Conservation (phyloP, 2,329 filamentous ascomycete genomes). For the Amylocarpus encephaloides region DNA sequence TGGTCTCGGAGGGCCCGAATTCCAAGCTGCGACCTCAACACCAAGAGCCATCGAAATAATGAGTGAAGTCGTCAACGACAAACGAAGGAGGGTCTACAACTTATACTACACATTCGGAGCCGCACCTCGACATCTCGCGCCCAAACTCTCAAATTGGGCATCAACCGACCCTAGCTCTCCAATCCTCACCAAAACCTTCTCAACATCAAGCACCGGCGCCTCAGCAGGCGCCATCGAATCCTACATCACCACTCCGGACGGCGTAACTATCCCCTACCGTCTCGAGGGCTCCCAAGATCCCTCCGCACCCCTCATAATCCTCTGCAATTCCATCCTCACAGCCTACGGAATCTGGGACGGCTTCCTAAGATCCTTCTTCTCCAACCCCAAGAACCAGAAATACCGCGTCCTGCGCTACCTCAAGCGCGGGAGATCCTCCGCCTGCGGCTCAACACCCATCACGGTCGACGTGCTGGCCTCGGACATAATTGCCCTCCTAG, state of each 20-base stretch:
- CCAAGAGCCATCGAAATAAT: slow-evolving; percentile 55
- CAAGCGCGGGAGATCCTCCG: slow-evolving; percentile 50
- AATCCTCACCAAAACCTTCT: slow-evolving; percentile 24
- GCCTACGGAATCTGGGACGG: slow-evolving; percentile 75
- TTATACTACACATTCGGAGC: slow-evolving; percentile 78
- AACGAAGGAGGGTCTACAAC: slow-evolving; percentile 55
- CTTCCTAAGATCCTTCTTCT: slow-evolving; percentile 43
- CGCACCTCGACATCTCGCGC: slow-evolving; percentile 59
- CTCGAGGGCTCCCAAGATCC: slow-evolving; percentile 66
- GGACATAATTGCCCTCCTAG: slow-evolving; percentile 61
- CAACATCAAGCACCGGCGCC: slow-evolving; percentile 37
- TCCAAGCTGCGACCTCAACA: slow-evolving; percentile 56
- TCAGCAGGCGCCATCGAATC: slow-evolving; percentile 52
- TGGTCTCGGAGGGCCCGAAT: slow-evolving; percentile 58
- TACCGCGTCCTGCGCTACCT: slow-evolving; percentile 74
- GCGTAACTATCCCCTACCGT: slow-evolving; percentile 63
- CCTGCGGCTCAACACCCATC: slow-evolving; percentile 18
- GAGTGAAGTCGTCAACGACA: slow-evolving; percentile 49
- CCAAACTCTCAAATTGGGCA: slow-evolving; percentile 32
- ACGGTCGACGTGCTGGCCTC: slow-evolving; percentile 53
- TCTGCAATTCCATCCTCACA: slow-evolving; percentile 75
- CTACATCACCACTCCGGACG: slow-evolving; percentile 62
- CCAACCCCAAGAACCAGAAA: slow-evolving; percentile 29
- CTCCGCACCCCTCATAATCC: slow-evolving; percentile 64
- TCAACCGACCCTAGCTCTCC: slow-evolving; percentile 39